Percentiles rank a stretch among this genome's conserved stretches.
These are phyloP conservation scores for Scheffersomyces stipitis DNA, from an alignment of 805 yeast genomes.

Conservation along the genomic window DNA sequence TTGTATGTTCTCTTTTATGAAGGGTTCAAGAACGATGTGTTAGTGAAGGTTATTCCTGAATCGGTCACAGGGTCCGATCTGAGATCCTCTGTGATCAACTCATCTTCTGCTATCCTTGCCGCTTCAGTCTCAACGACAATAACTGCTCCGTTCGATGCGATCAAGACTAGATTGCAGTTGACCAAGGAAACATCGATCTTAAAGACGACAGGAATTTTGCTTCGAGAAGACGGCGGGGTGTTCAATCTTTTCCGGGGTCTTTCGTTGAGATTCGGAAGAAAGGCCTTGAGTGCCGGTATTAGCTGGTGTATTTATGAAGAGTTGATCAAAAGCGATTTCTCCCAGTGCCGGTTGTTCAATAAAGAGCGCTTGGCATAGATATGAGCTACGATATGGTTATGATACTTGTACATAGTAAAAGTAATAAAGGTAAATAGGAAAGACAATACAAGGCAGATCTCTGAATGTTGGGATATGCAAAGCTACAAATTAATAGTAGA, in stretches of 20 bases:
- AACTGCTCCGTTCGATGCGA: constrained; percentile 94
- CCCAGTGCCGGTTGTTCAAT: constrained; percentile 4
- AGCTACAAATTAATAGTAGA: no score
- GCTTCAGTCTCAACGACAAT: constrained; percentile 79
- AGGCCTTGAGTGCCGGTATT: constrained; percentile 89
- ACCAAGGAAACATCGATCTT: constrained; percentile 43
- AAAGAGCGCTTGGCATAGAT: constrained; percentile 2
- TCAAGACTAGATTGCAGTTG: constrained; percentile 88
- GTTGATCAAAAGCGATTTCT: constrained; percentile 45
- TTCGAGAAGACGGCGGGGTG: constrained; percentile 49
- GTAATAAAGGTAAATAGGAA: no score
- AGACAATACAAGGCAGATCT: no score
- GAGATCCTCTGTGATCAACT: constrained; percentile 52
- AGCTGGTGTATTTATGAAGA: constrained; percentile 98
- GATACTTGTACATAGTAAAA: no score
- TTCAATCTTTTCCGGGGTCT: constrained; percentile 78
- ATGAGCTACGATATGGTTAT: no score
- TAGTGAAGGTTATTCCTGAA: constrained; percentile 37
- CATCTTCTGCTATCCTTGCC: constrained; percentile 73
- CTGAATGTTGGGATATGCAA: no score
- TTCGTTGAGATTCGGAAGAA: constrained; percentile 74
- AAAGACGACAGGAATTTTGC: constrained; percentile 37
- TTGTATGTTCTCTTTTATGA: constrained; percentile 85
- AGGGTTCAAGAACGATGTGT: constrained; percentile 54
- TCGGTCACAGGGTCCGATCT: constrained; percentile 12